A percentile compares a stretch with the other conserved stretches of the same genome.
These are phyloP conservation scores for Thoreauomyces humboldtii DNA, from an alignment of 192 early-diverging fungal genomes.

Conservation along the genomic window DNA sequence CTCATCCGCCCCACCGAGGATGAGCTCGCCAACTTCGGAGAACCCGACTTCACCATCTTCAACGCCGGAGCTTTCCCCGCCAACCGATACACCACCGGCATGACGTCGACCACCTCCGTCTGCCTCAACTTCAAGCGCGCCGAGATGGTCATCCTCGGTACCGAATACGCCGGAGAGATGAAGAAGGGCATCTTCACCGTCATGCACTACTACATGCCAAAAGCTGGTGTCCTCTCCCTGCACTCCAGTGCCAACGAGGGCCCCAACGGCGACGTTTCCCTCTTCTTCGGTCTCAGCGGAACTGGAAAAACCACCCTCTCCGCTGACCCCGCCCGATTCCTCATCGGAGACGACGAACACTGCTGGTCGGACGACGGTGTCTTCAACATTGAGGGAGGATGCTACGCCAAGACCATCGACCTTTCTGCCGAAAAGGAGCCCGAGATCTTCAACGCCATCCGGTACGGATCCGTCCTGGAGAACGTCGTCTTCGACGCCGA, in stretches of 20 bases:
- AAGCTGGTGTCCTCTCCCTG: slow-evolving; percentile 80
- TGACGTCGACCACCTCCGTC: slow-evolving; percentile 92
- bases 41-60: slow-evolving; percentile 97
- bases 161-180: slow-evolving; percentile 99
- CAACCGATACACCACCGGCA: slow-evolving; percentile 89
- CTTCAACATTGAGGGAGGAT: slow-evolving; percentile 99
- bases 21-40: slow-evolving; percentile 89
- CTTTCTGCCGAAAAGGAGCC: slow-evolving; percentile 96
- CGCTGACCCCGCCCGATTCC: slow-evolving; percentile 84
- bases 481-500: slow-evolving; percentile 84
- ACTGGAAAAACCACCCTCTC: slow-evolving; percentile 98
- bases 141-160: slow-evolving; percentile 98
- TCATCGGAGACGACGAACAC: slow-evolving; percentile 99
- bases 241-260: slow-evolving; percentile 97
- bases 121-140: slow-evolving; percentile 87
- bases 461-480: slow-evolving; percentile 89
- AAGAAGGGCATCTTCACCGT: slow-evolving; percentile 99
- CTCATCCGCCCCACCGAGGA: slow-evolving; percentile 90
- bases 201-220: slow-evolving; percentile 99
- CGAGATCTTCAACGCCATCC: slow-evolving; percentile 96
- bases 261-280: slow-evolving; percentile 81
- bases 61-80: slow-evolving; percentile 94
- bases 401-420: slow-evolving; percentile 97
- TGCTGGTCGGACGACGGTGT: slow-evolving; percentile 96
- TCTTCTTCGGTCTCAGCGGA: slow-evolving; percentile 98